A percentile compares a stretch with the other conserved stretches of the same genome.
These are phyloP conservation scores for Irpex sp. DNA, from an alignment of 1,284 basidiomycete genomes.

Conservation along the genomic window DNA sequence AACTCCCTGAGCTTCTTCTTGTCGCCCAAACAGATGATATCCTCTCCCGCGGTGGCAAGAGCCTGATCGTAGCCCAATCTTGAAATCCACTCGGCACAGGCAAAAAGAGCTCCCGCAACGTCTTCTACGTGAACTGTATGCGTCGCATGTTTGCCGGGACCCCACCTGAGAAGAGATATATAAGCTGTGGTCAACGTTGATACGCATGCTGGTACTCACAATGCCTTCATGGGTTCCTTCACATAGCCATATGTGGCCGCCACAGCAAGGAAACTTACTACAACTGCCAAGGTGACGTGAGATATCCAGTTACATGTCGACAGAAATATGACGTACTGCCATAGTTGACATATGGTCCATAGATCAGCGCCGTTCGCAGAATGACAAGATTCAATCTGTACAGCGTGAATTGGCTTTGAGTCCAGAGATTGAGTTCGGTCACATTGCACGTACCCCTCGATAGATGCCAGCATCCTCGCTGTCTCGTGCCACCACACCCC, in stretches of 20 bases:
- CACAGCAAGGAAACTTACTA: slow-evolving; percentile 66
- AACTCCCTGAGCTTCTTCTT: slow-evolving; percentile 60
- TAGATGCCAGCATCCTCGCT: slow-evolving; percentile 68
- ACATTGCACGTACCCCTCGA: slow-evolving; percentile 49
- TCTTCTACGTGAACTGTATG: slow-evolving; percentile 80
- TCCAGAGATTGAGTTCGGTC: not conserved
- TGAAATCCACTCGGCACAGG: slow-evolving; percentile 71
- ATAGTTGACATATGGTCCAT: slow-evolving; percentile 71
- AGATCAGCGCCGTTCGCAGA: slow-evolving; percentile 63
- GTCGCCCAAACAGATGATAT: slow-evolving; percentile 66
- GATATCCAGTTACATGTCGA: not conserved
- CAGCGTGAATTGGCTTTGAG: not conserved
- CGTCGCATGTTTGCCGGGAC: slow-evolving; percentile 73
- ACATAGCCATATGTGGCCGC: slow-evolving; percentile 81
- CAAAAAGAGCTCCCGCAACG: slow-evolving; percentile 70
- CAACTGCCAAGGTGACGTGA: slow-evolving; percentile 17
- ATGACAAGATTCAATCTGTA: slow-evolving; percentile 76
- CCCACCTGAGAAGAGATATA: slow-evolving; percentile 43
- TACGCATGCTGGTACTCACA: slow-evolving; percentile 40
- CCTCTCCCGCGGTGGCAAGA: slow-evolving; percentile 57
- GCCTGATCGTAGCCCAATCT: slow-evolving; percentile 56
- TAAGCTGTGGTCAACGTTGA: not conserved
- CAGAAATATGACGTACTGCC: slow-evolving; percentile 31
- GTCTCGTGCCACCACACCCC: slow-evolving; percentile 92
- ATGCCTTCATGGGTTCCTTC: slow-evolving; percentile 82